Evolutionary conservation across 345 rosid species (phyloP), one percentile per base, ranked within the genome.

Genomic region (Eucalyptus tenuipes): DNA sequence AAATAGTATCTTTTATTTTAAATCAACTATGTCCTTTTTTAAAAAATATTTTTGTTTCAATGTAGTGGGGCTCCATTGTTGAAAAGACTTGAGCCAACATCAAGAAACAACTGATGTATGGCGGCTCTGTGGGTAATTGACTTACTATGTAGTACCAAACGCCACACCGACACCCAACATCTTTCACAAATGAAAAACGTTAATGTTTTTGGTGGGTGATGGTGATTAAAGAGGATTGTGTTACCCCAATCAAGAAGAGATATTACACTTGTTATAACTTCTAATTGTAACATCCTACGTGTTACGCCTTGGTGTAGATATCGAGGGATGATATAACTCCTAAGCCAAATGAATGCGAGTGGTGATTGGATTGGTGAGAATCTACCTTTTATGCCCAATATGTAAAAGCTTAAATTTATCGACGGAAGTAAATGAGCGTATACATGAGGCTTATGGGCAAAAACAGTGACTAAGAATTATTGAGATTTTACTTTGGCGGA

Each of bases 291-390:
- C 31, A 13, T 2, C 8, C 0, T 31, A 2, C 0, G 7, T n/a
- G 75, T 66, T 31, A 15, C 2, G 6, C 5, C 40, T 1, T 0
- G 1, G 3, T 17, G 52, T 7, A 66, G 40, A 66, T 1, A n/a
- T 8, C 1, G 5, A 7, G 3, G 75, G 75, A n/a, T 66, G 75
- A 66, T 16, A n/a, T 31, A 15, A 66, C 17, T 66, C 0, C 0
- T n/a, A 31, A n/a, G 40, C 6, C 75, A 7, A 15, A 66, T 15
- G 20, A 66, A 66, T 0, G 1, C 0, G 2, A 0, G 40, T 2
- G 3, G 40, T 3, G 40, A 66, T 61, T 61, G 8, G 8, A 61
- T 61, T 7, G 3, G 33, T 0, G 8, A 61, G 18, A 49, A 49
- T 49, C 17, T 49, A 49, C 52, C 52, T 49, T 49, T 49, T 14